A percentile compares a stretch with the other conserved stretches of the same genome.
phyloP scores from a whole-genome alignment of 1,139 yeast species.

The Debaryomyces subglobosus region DNA sequence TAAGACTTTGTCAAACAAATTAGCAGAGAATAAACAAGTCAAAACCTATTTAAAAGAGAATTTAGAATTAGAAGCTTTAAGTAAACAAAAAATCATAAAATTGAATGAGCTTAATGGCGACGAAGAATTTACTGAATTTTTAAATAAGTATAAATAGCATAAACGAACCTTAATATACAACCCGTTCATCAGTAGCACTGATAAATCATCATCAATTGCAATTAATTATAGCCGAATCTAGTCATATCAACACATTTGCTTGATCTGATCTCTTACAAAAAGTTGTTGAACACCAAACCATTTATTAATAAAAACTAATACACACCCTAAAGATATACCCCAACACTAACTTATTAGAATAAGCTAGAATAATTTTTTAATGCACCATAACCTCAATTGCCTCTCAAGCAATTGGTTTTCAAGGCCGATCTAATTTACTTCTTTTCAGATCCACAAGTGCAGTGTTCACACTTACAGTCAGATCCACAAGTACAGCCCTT shows the following conservation, averaged over 20 bases:
- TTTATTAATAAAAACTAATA: neutral
- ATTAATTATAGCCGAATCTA: neutral
- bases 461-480: conserved; percentile 15
- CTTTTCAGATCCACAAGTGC: conserved; percentile 9
- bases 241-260: neutral
- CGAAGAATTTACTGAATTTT: neutral
- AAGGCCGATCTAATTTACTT: neutral
- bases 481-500: conserved; percentile 16
- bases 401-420: neutral
- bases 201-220: neutral
- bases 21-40: conserved; percentile 23
- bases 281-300: neutral
- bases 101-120: conserved; percentile 16
- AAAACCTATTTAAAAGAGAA: conserved; percentile 25
- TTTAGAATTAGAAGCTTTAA: conserved; percentile 23
- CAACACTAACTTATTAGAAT: neutral
- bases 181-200: neutral
- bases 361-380: neutral
- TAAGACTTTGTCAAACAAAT: conserved; percentile 22
- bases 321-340: neutral
- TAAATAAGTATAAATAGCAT: neutral
- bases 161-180: neutral
- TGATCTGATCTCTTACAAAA: neutral
- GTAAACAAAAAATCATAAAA: conserved; percentile 23
- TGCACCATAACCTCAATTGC: neutral